Base-by-base conservation (phyloP, 78 protist genomes). In the Capsaspora owczarzaki region DNA sequence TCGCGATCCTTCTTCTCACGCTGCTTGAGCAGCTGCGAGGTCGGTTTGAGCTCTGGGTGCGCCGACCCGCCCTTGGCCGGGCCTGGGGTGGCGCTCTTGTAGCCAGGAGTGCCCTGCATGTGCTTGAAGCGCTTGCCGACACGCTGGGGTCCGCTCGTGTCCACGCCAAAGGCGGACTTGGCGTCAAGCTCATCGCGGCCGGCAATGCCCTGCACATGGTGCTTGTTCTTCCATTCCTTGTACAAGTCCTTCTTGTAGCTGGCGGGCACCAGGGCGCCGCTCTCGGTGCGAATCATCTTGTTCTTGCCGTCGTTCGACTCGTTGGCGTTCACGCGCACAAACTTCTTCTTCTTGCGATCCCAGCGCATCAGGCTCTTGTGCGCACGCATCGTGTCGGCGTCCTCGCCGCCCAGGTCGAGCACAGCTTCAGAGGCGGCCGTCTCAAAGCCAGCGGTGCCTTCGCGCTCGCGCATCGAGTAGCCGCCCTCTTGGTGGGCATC, bases 261-360 rank as follows among this genome's bases (percentile, higher is more conserved):
- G 0, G 86, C 82, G 42, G 71, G 83, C 20, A 90, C 79, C 23
- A 68, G 29, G 33, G 38, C 46, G 70, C 93, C 93, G 46, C 86
- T 68, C 87, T 90, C 93, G 20, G 87, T 90, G 47, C 82, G 71
- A n/a, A 90, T 85, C 49, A 69, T 79, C 74, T 85, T 84, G 37
- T 49, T 53, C 42, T 83, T 76, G 74, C 46, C 74, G 61, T 74
- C 47, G 47, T 37, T 29, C 74, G 23, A 38, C 75, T 74, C 78
- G 66, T 75, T 22, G 60, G 8, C 47, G 46, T 5, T 47, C 33
- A 71, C 84, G 16, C 66, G 38, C 8, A 90, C 89, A 35, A 79
- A 89, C 69, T 89, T 89, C 69, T 86, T 86, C 60, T 83, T 85
- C 61, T 75, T 82, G 33, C 83, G 88, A 38, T 89, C 93, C 93